Conservation (phyloP, 2,329 filamentous ascomycete genomes). For the Fusarium abutilonis region DNA sequence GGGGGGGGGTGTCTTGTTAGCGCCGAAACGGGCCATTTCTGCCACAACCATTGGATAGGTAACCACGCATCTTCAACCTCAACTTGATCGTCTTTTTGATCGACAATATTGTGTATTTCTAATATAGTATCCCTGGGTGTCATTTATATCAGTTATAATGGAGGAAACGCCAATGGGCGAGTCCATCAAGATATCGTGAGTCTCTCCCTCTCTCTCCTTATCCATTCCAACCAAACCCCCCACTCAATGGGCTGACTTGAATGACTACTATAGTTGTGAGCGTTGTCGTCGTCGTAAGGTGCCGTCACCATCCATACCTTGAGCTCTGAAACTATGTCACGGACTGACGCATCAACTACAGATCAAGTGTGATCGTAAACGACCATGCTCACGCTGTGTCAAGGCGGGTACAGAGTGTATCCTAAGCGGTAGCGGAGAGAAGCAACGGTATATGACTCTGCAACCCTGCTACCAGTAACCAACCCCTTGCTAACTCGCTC, state of each 20-base stretch:
- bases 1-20: too few relatives aligned
- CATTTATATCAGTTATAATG: slow-evolving; percentile 31
- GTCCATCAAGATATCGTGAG: slow-evolving; percentile 52
- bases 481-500: not conserved
- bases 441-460: slow-evolving; percentile 50
- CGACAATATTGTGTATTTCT: not conserved
- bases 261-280: slow-evolving; percentile 50
- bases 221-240: not conserved
- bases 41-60: slow-evolving; percentile 5
- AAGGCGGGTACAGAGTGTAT: slow-evolving; percentile 54
- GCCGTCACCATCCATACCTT: slow-evolving; percentile 2
- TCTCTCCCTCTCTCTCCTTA: slow-evolving; percentile 18
- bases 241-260: slow-evolving; percentile 18
- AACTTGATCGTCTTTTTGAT: not conserved
- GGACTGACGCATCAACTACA: slow-evolving; percentile 38
- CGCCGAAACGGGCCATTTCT: slow-evolving; percentile 25
- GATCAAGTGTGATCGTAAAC: slow-evolving; percentile 63
- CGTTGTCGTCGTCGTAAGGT: slow-evolving; percentile 58
- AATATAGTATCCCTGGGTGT: not conserved
- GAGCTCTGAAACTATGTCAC: not conserved
- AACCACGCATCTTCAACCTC: slow-evolving; percentile 4
- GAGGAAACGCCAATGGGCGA: slow-evolving; percentile 51
- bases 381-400: slow-evolving; percentile 61
- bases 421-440: slow-evolving; percentile 55
- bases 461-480: not conserved